These are phyloP conservation scores for Erodium trifolium DNA, from an alignment of 441 rosid species.

Conservation along the genomic window DNA sequence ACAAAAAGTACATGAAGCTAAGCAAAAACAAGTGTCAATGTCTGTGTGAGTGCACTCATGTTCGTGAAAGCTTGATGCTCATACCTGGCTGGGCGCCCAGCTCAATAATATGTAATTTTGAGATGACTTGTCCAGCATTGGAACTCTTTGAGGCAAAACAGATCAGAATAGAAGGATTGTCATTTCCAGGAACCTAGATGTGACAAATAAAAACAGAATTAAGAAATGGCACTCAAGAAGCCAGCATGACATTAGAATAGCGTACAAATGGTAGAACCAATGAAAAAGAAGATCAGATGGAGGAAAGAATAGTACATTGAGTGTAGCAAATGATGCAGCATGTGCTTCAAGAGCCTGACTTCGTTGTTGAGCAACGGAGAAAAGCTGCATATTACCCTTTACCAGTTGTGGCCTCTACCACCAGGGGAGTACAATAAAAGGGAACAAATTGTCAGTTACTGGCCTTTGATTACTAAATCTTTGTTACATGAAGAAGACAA, in stretches of 20 bases:
- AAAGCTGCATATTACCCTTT: constrained; percentile 97
- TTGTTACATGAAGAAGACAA: background rate
- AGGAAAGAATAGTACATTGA: constrained; percentile 40
- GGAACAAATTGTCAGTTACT: constrained; percentile 4
- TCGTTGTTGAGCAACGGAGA: constrained; percentile 94
- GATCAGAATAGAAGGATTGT: constrained; percentile 81
- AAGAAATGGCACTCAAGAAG: background rate
- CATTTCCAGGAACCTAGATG: constrained; percentile 82
- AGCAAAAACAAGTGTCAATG: constrained; percentile 1
- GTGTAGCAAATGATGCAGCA: constrained; percentile 87
- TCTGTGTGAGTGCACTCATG: background rate
- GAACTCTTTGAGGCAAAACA: constrained; percentile 78
- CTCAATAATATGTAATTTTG: constrained; percentile 93
- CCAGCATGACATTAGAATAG: background rate
- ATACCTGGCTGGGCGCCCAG: constrained; percentile 97
- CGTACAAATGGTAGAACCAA: background rate
- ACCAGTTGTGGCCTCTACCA: constrained; percentile 83
- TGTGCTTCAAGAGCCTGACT: constrained; percentile 38
- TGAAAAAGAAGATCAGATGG: too few species aligned
- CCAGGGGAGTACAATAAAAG: background rate
- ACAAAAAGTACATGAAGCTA: background rate
- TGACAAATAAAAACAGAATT: background rate
- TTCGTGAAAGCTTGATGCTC: too few species aligned
- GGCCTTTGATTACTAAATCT: background rate
- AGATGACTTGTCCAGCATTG: constrained; percentile 84